phyloP scores from a whole-genome alignment of 345 rosid species.

The Cardiospermum halicacabum region DNA sequence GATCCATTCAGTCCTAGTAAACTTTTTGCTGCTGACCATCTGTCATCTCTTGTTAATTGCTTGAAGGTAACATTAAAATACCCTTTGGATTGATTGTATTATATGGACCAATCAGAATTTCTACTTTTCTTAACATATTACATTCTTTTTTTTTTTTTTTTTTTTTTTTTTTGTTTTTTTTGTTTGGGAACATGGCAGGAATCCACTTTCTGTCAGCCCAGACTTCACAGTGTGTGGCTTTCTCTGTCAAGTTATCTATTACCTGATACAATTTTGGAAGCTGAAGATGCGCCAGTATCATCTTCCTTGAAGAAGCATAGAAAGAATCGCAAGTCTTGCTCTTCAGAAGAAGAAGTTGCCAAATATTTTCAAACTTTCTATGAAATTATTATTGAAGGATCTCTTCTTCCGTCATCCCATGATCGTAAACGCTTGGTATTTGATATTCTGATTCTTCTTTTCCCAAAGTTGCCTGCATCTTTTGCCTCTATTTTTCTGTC shows the following conservation, averaged over 20 bases:
- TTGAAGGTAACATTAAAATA: conserved; percentile 56
- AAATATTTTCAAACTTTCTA: conserved; percentile 53
- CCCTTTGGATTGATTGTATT: not conserved
- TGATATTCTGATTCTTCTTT: conserved; percentile 70
- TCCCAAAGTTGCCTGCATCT: conserved; percentile 79
- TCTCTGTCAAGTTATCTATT: conserved; percentile 65
- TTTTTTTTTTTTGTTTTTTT: too few relatives aligned
- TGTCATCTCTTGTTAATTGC: conserved; percentile 58
- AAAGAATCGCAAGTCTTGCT: conserved; percentile 60
- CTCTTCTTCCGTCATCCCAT: conserved; percentile 80
- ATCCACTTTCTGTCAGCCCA: conserved; percentile 95
- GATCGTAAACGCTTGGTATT: conserved; percentile 92
- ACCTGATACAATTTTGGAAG: conserved; percentile 60
- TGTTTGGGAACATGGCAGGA: conserved; percentile 66
- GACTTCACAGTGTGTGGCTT: conserved; percentile 86
- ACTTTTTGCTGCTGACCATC: conserved; percentile 67
- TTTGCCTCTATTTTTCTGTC: conserved; percentile 59
- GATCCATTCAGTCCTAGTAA: conserved; percentile 63
- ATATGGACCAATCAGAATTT: not conserved
- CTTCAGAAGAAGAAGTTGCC: conserved; percentile 71
- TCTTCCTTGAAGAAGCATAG: conserved; percentile 76
- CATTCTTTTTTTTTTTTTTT: conserved; percentile 19
- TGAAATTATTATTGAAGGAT: conserved; percentile 65
- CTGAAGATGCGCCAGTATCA: conserved; percentile 64
- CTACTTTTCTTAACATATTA: conserved; percentile 4